Evolutionary conservation across 1,284 basidiomycete genomes (phyloP).

Genomic region (Microbotryum silenes-acaulis): DNA sequence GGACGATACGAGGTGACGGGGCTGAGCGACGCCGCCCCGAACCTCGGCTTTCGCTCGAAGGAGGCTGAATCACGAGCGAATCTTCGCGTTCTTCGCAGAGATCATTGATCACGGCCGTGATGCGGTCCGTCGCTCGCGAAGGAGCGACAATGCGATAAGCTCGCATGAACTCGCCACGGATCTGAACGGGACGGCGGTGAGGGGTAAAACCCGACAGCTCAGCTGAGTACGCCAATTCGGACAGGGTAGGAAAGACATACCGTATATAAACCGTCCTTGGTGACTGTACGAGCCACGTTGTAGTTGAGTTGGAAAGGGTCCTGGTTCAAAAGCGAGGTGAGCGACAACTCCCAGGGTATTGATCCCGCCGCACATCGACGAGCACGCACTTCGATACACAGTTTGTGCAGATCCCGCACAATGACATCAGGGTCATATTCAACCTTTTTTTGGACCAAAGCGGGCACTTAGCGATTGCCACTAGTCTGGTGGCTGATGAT

Average conservation of each 20-base stretch:
- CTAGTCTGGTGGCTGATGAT: not conserved
- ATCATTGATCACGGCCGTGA: conserved; percentile 34
- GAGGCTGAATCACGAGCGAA: conserved; percentile 36
- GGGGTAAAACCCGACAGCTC: conserved; percentile 4
- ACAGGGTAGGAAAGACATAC: conserved; percentile 46
- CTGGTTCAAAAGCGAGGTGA: conserved; percentile 42
- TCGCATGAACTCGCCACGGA: conserved; percentile 97
- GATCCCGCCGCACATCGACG: conserved; percentile 2
- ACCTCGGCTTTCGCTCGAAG: conserved; percentile 2
- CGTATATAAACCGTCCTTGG: conserved; percentile 89
- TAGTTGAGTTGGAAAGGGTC: conserved; percentile 94
- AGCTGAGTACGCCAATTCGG: not conserved
- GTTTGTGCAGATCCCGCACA: conserved; percentile 77
- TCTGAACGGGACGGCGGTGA: conserved; percentile 48
- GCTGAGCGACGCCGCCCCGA: conserved; percentile 25
- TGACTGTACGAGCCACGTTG: conserved; percentile 94
- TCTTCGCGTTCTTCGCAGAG: conserved; percentile 39
- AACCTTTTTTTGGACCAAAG: conserved; percentile 25
- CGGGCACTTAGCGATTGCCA: not conserved
- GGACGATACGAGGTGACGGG: conserved; percentile 25
- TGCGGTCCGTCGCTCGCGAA: conserved; percentile 26
- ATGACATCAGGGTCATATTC: conserved; percentile 50
- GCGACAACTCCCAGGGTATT: conserved; percentile 13
- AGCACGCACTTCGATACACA: conserved; percentile 75
- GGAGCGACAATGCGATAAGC: conserved; percentile 55